phyloP scores from a whole-genome alignment of 768 basidiomycete genomes.

The Lentinula lateritia region DNA sequence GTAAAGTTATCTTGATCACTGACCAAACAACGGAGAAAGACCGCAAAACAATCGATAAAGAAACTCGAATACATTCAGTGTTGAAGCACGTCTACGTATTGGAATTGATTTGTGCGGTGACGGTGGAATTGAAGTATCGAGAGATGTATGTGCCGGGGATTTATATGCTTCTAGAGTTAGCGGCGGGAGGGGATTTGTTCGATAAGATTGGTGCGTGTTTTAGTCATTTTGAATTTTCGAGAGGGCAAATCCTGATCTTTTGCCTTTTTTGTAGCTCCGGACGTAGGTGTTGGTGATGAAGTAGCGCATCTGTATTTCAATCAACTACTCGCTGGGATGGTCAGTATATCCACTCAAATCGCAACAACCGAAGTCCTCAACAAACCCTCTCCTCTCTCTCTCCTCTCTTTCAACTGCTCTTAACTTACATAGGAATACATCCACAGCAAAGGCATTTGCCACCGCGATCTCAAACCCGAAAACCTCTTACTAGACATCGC shows the following conservation, averaged over 20 bases:
- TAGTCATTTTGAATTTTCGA: neutral
- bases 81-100: constrained; percentile 79
- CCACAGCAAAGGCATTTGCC: constrained; percentile 86
- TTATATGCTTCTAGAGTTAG: constrained; percentile 91
- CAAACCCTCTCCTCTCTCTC: too few relatives aligned
- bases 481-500: constrained; percentile 83
- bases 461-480: constrained; percentile 96
- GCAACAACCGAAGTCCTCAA: neutral
- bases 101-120: constrained; percentile 73
- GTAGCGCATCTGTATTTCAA: constrained; percentile 87
- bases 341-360: constrained; percentile 25
- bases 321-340: constrained; percentile 82
- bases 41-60: constrained; percentile 82
- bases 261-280: constrained; percentile 59
- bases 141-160: constrained; percentile 68
- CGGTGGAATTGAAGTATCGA: constrained; percentile 61
- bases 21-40: constrained; percentile 58
- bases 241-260: neutral
- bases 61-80: constrained; percentile 82
- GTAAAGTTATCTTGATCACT: constrained; percentile 74
- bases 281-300: constrained; percentile 81
- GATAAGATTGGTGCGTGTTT: constrained; percentile 91
- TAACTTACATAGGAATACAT: constrained; percentile 59
- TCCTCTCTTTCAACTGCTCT: neutral
- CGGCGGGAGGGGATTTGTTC: constrained; percentile 92